Conservation (phyloP, 2,329 filamentous ascomycete genomes). For the Cladosporium colombiae region DNA sequence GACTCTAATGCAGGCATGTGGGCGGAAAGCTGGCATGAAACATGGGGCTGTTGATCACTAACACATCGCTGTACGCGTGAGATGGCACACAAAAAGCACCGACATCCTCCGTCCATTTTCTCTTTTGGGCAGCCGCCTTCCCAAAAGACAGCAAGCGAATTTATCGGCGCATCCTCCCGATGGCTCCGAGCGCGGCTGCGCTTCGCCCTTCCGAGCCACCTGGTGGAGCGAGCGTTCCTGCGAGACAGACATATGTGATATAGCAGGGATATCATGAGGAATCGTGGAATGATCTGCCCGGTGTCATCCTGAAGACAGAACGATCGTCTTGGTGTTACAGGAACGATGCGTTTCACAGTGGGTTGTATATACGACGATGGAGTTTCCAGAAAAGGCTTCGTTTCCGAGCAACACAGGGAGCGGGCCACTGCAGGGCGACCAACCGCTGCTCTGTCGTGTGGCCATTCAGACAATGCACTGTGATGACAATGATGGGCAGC, state of each 20-base stretch:
- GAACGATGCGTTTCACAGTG: slow-evolving; percentile 2
- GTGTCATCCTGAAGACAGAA: neutral
- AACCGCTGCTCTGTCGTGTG: neutral
- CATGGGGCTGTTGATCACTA: neutral
- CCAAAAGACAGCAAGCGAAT: neutral
- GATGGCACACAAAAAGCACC: neutral
- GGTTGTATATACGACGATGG: neutral
- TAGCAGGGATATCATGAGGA: slow-evolving; percentile 6
- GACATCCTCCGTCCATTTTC: neutral
- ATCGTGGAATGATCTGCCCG: neutral
- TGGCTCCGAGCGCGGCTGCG: slow-evolving; percentile 8
- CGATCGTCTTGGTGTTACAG: neutral
- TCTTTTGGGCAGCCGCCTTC: slow-evolving; percentile 1
- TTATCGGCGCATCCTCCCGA: neutral
- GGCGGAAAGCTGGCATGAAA: neutral
- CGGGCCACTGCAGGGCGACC: neutral
- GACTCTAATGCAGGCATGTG: neutral
- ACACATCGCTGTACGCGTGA: neutral
- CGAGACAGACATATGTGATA: neutral
- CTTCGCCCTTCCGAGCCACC: neutral
- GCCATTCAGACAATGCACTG: neutral
- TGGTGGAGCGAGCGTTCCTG: neutral
- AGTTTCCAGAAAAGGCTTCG: neutral
- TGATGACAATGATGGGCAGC: neutral
- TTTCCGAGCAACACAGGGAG: neutral